Base-by-base conservation (phyloP, 441 rosid genomes). In the Brassica balearica region DNA sequence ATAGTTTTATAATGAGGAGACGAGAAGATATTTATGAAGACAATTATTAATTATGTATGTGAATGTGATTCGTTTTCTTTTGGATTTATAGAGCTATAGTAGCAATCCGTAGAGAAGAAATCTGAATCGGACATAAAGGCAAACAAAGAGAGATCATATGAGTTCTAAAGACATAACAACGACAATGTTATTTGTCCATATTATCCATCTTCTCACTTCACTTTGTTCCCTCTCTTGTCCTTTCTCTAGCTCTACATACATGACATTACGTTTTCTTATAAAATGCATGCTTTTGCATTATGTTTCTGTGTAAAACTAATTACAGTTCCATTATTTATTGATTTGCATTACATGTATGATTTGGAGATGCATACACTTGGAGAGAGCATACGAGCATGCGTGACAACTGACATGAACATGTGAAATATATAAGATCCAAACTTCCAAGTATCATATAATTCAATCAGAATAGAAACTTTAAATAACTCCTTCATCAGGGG, bases 361-460 rank as follows among this genome's bases (percentile, higher is more conserved):
- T 48, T n/a, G 14, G 63, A 78, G 69, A 67, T 8, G 66, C 19
- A 59, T 59, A 72, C 77, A 78, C 80, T 55, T 77, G 67, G 60
- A 71, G 17, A 17, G 48, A 25, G 51, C 64, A 55, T 38, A 70
- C 58, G 17, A 77, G 63, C 72, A 72, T 71, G 72, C 72, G 48
- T 66, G 72, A 78, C 81, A 72, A 59, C 73, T 72, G 58, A 67
- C 81, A 67, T 65, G 15, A 67, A 60, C 82, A 78, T 73, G 77
- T 78, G 77, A 72, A 72, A 66, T 43, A 55, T 62, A 11, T 72
- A 61, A 51, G 65, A 73, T 78, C 77, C 58, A 73, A 78, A 68
- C 38, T 51, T 73, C 58, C 5, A 46, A 29, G 22, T 72, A 23
- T 23, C 63, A 3, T 78, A 48, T 14, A 11, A 70, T 62, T 46